Evolutionary conservation across 306 rosid species (phyloP), one percentile per base, ranked within the genome.

Genomic region (Medicago ruthenica): DNA sequence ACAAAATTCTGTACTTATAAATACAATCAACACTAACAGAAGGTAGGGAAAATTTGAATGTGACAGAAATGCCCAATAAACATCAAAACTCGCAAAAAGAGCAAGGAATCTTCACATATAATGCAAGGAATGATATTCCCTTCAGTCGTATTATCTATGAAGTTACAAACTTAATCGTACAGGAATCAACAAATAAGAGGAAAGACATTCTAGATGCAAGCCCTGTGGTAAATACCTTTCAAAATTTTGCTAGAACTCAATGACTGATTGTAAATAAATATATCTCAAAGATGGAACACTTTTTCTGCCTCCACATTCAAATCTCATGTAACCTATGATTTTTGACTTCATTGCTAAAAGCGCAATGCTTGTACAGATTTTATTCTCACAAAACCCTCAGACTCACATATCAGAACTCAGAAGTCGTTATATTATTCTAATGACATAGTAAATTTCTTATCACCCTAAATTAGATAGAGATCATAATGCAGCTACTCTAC

Each of bases 191-290:
- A 55, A 65, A 54, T 42, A 42, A 14, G 9, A 20, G 16, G 59
- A 53, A 42, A 9, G 1, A 14, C 16, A 16, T 39, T 36, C 40
- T 62, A 18, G 39, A 21, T n/a, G 75, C 39, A 17, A 67, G 15
- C 9, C 7, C 51, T 45, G 5, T 45, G 53, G 18, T 59, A 22
- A 74, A 15, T 20, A 20, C 7, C 50, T 67, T 12, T 67, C 21
- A 36, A 65, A 65, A 13, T 66, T 55, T 66, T 20, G 68, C 78
- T 6, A 14, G 7, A 67, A 74, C 45, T 67, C 50, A 59, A 50
- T 58, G 66, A 58, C 17, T 7, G 76, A 54, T 51, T 13, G 39
- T 9, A 73, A 27, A 63, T 50, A 21, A 10, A 27, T 12, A 24
- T 66, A 48, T 66, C 3, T 15, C 37, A 34, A 58, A 74, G 11